Evolutionary conservation across 2,329 filamentous ascomycete genomes (phyloP), one percentile per base, ranked within the genome.

Genomic region (Alternaria sp.): DNA sequence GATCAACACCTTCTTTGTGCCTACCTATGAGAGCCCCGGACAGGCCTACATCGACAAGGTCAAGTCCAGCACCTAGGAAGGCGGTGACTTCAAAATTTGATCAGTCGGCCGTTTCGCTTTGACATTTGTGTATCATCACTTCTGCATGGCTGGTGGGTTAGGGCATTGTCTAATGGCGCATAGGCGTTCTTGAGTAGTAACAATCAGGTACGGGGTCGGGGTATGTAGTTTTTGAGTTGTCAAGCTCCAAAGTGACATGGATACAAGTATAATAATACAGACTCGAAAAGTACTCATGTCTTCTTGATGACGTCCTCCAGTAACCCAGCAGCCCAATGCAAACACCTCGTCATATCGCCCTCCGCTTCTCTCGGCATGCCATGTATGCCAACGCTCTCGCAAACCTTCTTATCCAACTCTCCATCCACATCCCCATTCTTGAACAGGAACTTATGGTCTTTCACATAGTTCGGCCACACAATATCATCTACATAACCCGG

Each of bases 401-500:
- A 77, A 62, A 82, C 77, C 0, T 82, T 79, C 17, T 81, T 75
- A 44, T 86, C 83, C 10, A 89, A 75, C 50, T 80, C 73, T 0
- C 87, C 87, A 70, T 91, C 79, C 10, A 93, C 91, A 75, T 94
- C 83, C 0, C 88, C 90, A 8, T 83, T 81, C 67, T 89, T 80
- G 75, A 97, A 96, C 78, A 99, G 83, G 85, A 92, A 97, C 21
- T 84, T 83, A 81, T 98, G 94, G 72, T 93, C 88, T 57, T 87
- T 84, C 4, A 91, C 92, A 79, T 97, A 98, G 73, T 97, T 95
- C 4, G 95, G 95, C 96, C 96, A 99, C 5, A 99, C 96, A 58
- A 99, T 87, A 77, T 91, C 88, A 77, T 98, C 94, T 40, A 98
- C 93, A 78, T 98, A 99, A 0, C 93, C 94, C 0, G 93, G 93